phyloP scores from a whole-genome alignment of 768 basidiomycete species.

The Leccinum subtestaceum region DNA sequence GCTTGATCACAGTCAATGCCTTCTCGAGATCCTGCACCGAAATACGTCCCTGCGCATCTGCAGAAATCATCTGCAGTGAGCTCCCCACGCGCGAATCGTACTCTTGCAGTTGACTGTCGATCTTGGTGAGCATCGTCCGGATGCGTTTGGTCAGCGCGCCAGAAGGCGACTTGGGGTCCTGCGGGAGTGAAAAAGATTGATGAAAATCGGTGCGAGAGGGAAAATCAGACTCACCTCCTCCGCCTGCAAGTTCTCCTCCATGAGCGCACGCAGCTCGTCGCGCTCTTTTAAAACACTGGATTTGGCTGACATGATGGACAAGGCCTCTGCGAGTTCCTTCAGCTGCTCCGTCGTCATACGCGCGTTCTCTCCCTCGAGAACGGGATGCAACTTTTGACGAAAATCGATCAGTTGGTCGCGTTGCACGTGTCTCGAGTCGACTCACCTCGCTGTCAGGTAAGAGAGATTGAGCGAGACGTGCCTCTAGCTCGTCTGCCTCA shows the following conservation, averaged over 20 bases:
- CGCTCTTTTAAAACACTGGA: slow-evolving; percentile 96
- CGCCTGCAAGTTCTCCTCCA: slow-evolving; percentile 89
- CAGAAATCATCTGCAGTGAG: slow-evolving; percentile 82
- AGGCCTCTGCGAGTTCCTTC: slow-evolving; percentile 87
- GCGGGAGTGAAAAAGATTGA: background rate
- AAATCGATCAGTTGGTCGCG: background rate
- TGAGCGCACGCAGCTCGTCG: slow-evolving; percentile 83
- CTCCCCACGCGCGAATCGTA: slow-evolving; percentile 88
- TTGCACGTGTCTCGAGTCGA: background rate
- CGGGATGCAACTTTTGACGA: slow-evolving; percentile 54
- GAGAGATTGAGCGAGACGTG: slow-evolving; percentile 74
- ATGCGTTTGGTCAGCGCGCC: slow-evolving; percentile 94
- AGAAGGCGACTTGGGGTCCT: slow-evolving; percentile 79
- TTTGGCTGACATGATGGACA: slow-evolving; percentile 88
- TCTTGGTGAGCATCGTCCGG: slow-evolving; percentile 91
- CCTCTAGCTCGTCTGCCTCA: slow-evolving; percentile 77
- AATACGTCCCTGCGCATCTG: slow-evolving; percentile 85
- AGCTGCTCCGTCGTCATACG: slow-evolving; percentile 97
- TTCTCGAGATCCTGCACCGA: slow-evolving; percentile 86
- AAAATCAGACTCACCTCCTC: slow-evolving; percentile 59
- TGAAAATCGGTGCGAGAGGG: background rate
- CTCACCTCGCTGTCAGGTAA: slow-evolving; percentile 88
- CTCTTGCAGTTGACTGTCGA: slow-evolving; percentile 87
- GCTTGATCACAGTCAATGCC: slow-evolving; percentile 90
- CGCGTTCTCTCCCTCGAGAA: slow-evolving; percentile 64